Evolutionary conservation across 352 stramenopile genomes (phyloP).

Genomic region (Pythium aristosporum): DNA sequence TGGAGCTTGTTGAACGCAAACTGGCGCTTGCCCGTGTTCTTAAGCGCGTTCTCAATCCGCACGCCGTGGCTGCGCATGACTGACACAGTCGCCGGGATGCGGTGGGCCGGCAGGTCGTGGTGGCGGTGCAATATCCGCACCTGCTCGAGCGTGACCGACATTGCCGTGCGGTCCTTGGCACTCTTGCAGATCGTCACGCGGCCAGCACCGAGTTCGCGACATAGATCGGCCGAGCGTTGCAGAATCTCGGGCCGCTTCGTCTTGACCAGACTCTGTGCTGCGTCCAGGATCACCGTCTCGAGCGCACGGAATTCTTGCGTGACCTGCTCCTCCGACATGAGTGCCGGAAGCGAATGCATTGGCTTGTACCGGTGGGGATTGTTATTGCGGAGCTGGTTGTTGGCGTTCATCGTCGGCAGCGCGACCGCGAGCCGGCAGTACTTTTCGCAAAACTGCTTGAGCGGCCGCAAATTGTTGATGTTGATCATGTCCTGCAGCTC

Average conservation of each 20-base stretch:
- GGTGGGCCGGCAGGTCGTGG: constrained; percentile 73
- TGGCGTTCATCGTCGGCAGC: constrained; percentile 37
- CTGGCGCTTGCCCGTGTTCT: constrained; percentile 87
- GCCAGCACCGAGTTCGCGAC: constrained; percentile 86
- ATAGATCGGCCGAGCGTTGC: constrained; percentile 77
- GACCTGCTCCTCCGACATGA: constrained; percentile 74
- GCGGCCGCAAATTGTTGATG: constrained; percentile 76
- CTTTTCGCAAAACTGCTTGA: constrained; percentile 85
- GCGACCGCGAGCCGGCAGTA: constrained; percentile 66
- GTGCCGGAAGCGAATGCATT: constrained; percentile 48
- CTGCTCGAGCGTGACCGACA: constrained; percentile 97
- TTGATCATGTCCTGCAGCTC: constrained; percentile 90
- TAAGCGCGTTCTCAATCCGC: constrained; percentile 87
- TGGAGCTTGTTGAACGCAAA: constrained; percentile 91
- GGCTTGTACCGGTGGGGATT: constrained; percentile 38
- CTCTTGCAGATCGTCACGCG: constrained; percentile 96
- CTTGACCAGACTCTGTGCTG: constrained; percentile 82
- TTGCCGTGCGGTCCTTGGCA: constrained; percentile 97
- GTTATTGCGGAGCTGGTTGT: constrained; percentile 19
- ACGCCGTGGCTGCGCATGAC: constrained; percentile 88
- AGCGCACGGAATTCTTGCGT: constrained; percentile 63
- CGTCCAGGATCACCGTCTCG: constrained; percentile 67
- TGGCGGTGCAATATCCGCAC: constrained; percentile 84
- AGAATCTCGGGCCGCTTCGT: constrained; percentile 86
- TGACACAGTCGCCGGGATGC: constrained; percentile 76